These are phyloP conservation scores for Exophiala aquamarina DNA, from an alignment of 2,329 filamentous ascomycete species.

Conservation along the genomic window DNA sequence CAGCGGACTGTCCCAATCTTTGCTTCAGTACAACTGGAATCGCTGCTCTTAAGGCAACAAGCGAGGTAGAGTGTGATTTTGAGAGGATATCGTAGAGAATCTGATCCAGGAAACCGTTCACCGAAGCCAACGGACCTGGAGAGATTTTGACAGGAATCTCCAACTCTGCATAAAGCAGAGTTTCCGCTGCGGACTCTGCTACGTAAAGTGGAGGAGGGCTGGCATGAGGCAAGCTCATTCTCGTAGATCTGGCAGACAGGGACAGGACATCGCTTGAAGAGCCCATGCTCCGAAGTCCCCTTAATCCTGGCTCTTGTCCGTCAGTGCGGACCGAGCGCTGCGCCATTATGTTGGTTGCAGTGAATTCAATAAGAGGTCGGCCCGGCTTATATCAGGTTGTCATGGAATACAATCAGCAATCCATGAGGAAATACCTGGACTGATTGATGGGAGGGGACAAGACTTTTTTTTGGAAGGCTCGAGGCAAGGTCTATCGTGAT, in stretches of 20 bases:
- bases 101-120: conserved; percentile 93
- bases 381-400: no score
- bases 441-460: no score
- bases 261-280: conserved; percentile 29
- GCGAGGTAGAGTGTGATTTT: conserved; percentile 72
- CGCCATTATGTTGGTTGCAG: conserved; percentile 4
- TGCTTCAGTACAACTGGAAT: conserved; percentile 85
- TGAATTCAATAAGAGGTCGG: no score
- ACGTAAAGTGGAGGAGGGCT: conserved; percentile 84
- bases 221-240: conserved; percentile 18
- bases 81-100: conserved; percentile 88
- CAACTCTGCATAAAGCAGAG: conserved; percentile 87
- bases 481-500: no score
- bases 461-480: no score
- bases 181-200: conserved; percentile 80
- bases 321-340: conserved; percentile 16
- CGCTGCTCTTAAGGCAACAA: conserved; percentile 74
- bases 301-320: conserved; percentile 15
- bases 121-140: conserved; percentile 67
- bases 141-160: conserved; percentile 76
- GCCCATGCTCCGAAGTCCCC: conserved; percentile 25
- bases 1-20: conserved; percentile 80
- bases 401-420: no score
- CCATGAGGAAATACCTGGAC: no score
- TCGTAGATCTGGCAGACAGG: conserved; percentile 22